Base-by-base conservation (phyloP, 2,329 filamentous ascomycete genomes). In the Fusarium domesticum region DNA sequence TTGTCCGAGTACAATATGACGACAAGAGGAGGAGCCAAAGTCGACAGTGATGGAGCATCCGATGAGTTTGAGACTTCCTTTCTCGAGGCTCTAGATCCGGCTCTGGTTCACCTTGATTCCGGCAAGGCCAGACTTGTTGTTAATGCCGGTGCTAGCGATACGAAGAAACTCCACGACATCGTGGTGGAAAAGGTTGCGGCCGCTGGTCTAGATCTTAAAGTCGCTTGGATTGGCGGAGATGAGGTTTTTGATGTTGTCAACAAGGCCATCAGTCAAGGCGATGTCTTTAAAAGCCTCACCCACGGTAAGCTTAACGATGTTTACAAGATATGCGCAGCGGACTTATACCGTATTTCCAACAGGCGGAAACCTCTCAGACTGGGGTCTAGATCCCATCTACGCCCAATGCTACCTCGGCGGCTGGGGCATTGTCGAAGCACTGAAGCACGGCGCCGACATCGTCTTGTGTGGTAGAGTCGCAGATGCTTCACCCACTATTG, bases 401-500 rank as follows among this genome's bases (percentile, higher is more conserved):
- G 5, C 5, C 3, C 46, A 39, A 31, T 58, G 75, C 17, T 48
- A 54, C 32, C 47, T 50, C 15, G 47, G 76, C 2, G 70, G 70
- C 10, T 58, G 70, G 19, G 70, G 65, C 15, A 75, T 76, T 33
- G 61, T 66, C 12, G 61, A 59, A 33, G 72, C 64, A 2, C 60
- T 74, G 5, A 58, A 61, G 8, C 53, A 51, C 6, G 70, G 70
- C 0, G 71, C 69, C 10, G 68, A 74, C 39, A 70, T 75, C 19
- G 60, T 75, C 39, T 65, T 75, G 15, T 73, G 70, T 43, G 72
- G 71, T 2, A 66, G 72, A 11, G 70, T 72, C 3, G 66, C 70
- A 2, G 72, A 73, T 45, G 72, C 73, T 1, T 70, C 66, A 3
- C 72, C 73, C 0, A 75, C 77, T 0, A 77, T 80, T 37, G 76